Evolutionary conservation across 306 rosid genomes (phyloP), one percentile per base, ranked within the genome.

Genomic region (Citrullus amarus): DNA sequence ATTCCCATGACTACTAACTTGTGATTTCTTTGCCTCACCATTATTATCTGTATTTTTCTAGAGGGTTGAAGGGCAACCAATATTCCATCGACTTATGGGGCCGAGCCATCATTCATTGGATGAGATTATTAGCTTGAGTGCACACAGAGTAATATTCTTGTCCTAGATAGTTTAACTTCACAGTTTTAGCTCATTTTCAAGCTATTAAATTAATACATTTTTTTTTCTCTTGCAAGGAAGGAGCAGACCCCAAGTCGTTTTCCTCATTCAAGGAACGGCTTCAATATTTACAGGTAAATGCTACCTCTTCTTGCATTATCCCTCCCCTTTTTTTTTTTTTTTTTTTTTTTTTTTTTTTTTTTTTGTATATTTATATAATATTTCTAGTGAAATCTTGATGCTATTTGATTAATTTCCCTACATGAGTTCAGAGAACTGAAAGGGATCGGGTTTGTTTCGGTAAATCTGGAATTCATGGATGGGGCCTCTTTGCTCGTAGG

Each of bases 401-500:
- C 62, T 74, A 74, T 80, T 51, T 56, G n/a, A 36, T 71, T 46
- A 17, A 79, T 67, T 51, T 67, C 71, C 30, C 15, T 79, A 80
- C 73, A 43, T 85, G 80, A 82, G 66, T 83, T 56, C 91, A 95
- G 99, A 90, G 81, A 90, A 91, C 84, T 72, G 99, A 95, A 83
- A 88, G 78, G 65, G 85, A 75, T 79, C 86, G 92, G 69, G 84
- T 95, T 81, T 87, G 97, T 92, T 92, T 88, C n/a, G 97, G 99
- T 76, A 95, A 92, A 83, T 95, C 99, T 28, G 97, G 97, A 39
- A 95, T 95, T 86, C 99, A 95, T 88, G 97, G 99, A 85, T 95
- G 99, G 99, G 99, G 99, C 72, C 96, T 95, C 79, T 95, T 95
- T 91, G 97, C 99, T 12, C 90, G 97, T 25, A 86, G 83, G 77